Base-by-base conservation (phyloP, 2,329 filamentous ascomycete genomes). In the Penicillium polonicum region DNA sequence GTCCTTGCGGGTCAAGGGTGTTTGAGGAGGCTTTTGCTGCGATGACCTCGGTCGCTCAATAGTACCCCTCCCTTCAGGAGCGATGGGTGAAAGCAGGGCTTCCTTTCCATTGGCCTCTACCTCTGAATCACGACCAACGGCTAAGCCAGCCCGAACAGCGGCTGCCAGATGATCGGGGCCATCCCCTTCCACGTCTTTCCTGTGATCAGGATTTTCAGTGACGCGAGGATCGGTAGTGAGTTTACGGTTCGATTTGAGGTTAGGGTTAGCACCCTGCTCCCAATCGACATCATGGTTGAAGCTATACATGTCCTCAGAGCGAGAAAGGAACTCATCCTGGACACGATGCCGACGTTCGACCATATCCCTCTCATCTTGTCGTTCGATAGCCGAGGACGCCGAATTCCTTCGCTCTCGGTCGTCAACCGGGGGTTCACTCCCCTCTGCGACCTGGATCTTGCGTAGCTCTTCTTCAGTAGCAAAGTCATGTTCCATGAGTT, bases 401-500 rank as follows among this genome's bases (percentile, higher is more conserved):
- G 68, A 66, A 48, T 72, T 70, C 3, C 59, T 61, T 41, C 59
- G 64, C 25, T 69, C 68, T 27, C 56, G 61, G 31, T 52, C 54
- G 52, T 65, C 48, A 29, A 64, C 55, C 38, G 68, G 60, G 38
- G 63, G 60, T 39, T 59, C 63, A 39, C 61, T 66, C 36, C 80
- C 80, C 25, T 84, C 83, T 17, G 74, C 82, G 17, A 76, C 74
- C 62, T 89, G 88, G 46, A 88, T 85, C 5, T 82, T 80, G 33
- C 78, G 81, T 15, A 81, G 78, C 65, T 88, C 86, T 48, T 85
- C 74, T 66, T 92, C 88, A 29, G 85, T 84, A 64, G 85, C 82
- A 50, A 88, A 83, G 64, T 92, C 88, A 60, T 93, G 86, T 69
- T 94, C 91, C 69, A 90, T 85, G 59, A 97, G 88, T 68, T 91